Base-by-base conservation (phyloP, 345 rosid species). In the Fremontodendron californicum region DNA sequence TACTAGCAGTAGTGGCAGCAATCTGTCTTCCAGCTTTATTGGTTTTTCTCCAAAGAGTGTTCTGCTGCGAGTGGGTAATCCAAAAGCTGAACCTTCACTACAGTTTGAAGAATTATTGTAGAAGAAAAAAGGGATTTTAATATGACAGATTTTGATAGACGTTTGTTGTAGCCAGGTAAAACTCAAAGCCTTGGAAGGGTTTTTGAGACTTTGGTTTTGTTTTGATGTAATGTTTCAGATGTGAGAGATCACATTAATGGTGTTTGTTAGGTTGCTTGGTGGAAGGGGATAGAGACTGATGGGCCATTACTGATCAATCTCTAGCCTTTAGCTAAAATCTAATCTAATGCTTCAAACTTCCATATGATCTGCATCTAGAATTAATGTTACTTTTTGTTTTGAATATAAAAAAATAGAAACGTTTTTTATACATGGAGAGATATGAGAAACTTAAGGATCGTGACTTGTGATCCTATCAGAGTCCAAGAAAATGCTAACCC, bases 1-100 rank as follows among this genome's bases (percentile, higher is more conserved):
- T 61, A 61, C 2, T 61, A 46, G 63, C 70, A 31, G 55, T 48
- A 40, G 16, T 21, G 23, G 48, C 46, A 33, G 42, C 39, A 33
- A 43, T 66, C 49, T 51, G 77, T 73, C 66, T 6, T 52, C 78
- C 39, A 61, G 31, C 6, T 79, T 68, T 43, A 39, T 12, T 51
- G 75, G 46, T 2, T 71, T 51, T 23, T 71, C 75, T 51, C 75
- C 75, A 4, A 76, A 37, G 18, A 66, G 45, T 76, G 75, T 43
- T 54, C 65, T 29, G 16, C 49, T 73, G 16, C 46, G 15, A 11
- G 75, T 58, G 19, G 29, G 49, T 45, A 52, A 6, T n/a, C 37
- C 42, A 23, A 70, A 73, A 58, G 61, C 12, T 25, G 74, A 75
- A 40, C 42, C 74, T 10, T 77, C 78, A 35, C 27, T 58, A n/a